Evolutionary conservation across 768 basidiomycete genomes (phyloP), one percentile per base, ranked within the genome.

Genomic region (Phaffia australis): DNA sequence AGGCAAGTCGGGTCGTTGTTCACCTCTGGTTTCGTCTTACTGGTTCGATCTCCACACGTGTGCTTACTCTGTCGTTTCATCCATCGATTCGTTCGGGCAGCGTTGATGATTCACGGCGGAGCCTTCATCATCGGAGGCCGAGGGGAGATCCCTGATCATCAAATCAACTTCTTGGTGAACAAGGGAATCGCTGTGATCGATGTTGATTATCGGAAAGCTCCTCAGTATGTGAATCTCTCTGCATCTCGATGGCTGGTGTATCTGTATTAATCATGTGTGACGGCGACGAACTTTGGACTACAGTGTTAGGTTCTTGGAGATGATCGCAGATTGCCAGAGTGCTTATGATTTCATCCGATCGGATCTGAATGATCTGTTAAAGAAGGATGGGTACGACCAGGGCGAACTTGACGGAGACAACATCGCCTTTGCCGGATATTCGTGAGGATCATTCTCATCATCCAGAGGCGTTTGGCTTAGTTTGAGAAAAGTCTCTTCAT

Each of bases 291-390:
- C 11, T 57, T 21, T 57, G 15, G 14, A 8, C 42, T 1, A 7
- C 27, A 65, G 64, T n/a, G 64, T 51, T 58, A 27, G 54, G 49
- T 32, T 65, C 48, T 1, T 32, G 5, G 64, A 32, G 8, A 42
- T 42, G 35, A 42, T 42, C 35, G 35, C 4, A 11, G 35, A 42
- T 42, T 42, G 35, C 35, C 49, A 42, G 15, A 30, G 25, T 56
- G 64, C 64, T 14, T 65, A 32, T 35, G 35, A 42, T 9, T 65
- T 49, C 35, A 35, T 65, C 32, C 29, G 57, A 25, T 25, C 18
- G 21, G 18, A 15, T 2, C 6, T 60, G 3, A 52, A 65, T 49
- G 64, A 58, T 23, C 11, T 42, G 35, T 11, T 42, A 11, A 42
- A 42, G 35, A 42, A 42, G 35, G 35, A 42, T 42, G 35, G 35